A percentile compares a stretch with the other conserved stretches of the same genome.
Evolutionary conservation across 768 basidiomycete genomes (phyloP).

Genomic region (Dacryopinax primogenitus): DNA sequence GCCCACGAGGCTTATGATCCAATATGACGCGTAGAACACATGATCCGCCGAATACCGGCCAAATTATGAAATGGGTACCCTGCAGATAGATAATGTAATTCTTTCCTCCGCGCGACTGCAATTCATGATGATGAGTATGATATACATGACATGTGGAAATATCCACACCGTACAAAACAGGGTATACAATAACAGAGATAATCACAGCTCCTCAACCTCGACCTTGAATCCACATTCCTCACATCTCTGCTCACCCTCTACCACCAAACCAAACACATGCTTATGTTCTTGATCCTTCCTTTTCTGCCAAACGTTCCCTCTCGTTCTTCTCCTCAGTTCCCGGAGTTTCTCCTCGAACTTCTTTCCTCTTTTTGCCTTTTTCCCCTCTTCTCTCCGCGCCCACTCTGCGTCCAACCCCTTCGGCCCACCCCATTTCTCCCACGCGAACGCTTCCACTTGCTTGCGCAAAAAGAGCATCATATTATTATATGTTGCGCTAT

Average conservation of each 20-base stretch:
- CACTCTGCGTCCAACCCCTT: conserved; percentile 85
- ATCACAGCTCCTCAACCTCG: conserved; percentile 69
- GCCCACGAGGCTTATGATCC: neutral
- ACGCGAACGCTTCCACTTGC: conserved; percentile 93
- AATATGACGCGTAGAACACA: neutral
- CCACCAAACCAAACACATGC: conserved; percentile 61
- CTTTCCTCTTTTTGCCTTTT: conserved; percentile 79
- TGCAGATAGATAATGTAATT: neutral
- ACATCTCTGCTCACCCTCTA: conserved; percentile 54
- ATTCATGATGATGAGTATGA: neutral
- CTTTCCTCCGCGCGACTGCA: neutral
- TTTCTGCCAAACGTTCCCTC: conserved; percentile 81
- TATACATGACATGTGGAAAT: neutral
- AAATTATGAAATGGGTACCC: neutral
- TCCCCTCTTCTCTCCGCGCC: conserved; percentile 60
- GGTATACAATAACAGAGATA: neutral
- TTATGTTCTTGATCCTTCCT: conserved; percentile 78
- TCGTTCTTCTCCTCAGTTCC: conserved; percentile 71
- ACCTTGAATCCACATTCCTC: conserved; percentile 83
- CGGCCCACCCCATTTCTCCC: conserved; percentile 94
- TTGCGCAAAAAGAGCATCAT: conserved; percentile 96
- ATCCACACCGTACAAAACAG: neutral
- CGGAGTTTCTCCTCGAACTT: conserved; percentile 86
- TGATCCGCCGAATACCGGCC: too few relatives aligned
- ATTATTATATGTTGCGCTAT: conserved; percentile 89